These are phyloP conservation scores for Sporopachydermia lactativora DNA, from an alignment of 805 yeast genomes.

Conservation along the genomic window DNA sequence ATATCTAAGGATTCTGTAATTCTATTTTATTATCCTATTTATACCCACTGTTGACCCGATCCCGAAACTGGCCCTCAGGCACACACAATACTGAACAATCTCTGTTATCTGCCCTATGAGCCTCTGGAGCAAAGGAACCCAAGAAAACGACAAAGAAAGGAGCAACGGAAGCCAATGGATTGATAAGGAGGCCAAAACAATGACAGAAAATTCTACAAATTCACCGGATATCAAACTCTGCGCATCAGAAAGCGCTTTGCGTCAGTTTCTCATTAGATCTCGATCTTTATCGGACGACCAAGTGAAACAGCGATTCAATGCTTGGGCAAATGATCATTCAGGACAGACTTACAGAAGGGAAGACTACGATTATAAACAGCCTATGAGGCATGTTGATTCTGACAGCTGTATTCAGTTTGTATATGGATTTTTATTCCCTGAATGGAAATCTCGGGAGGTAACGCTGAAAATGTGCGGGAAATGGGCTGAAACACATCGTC, in stretches of 20 bases:
- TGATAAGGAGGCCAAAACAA: too few relatives aligned
- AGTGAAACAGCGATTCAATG: not conserved
- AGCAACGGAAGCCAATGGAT: too few relatives aligned
- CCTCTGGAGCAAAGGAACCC: too few relatives aligned
- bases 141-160: too few relatives aligned
- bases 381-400: not conserved
- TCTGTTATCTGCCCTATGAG: too few relatives aligned
- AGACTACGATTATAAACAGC: conserved; percentile 1
- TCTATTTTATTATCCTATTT: too few relatives aligned
- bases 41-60: too few relatives aligned
- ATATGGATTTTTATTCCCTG: not conserved
- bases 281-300: not conserved
- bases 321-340: not conserved
- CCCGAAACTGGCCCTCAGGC: too few relatives aligned
- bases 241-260: not conserved
- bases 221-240: too few relatives aligned
- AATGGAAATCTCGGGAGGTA: not conserved
- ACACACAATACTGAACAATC: too few relatives aligned
- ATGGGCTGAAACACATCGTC: not conserved
- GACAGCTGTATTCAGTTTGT: not conserved
- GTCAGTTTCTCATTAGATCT: not conserved
- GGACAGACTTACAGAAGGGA: not conserved
- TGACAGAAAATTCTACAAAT: too few relatives aligned
- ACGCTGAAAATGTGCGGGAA: not conserved
- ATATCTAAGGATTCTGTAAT: too few relatives aligned